Evolutionary conservation across 495 filamentous ascomycete species (phyloP).

Genomic region (Neurospora sp.): DNA sequence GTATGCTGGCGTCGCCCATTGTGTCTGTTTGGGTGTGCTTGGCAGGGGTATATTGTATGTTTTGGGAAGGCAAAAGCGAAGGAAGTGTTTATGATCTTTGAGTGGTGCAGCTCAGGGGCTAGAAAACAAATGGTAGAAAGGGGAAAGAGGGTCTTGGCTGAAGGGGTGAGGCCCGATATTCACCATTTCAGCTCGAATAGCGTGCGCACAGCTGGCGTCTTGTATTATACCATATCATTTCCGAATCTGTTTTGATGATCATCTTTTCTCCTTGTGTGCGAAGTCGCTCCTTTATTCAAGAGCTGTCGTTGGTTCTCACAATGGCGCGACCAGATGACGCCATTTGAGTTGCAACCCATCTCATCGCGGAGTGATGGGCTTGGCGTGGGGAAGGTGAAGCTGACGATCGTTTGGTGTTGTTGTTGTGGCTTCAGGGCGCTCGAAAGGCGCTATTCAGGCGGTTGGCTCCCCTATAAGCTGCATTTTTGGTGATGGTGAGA

Average conservation of each 20-base stretch:
- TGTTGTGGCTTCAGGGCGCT: background rate
- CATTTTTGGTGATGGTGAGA: background rate
- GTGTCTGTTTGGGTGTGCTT: background rate
- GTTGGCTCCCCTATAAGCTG: background rate
- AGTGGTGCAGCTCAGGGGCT: background rate
- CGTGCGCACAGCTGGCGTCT: background rate
- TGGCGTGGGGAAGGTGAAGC: constrained; percentile 13
- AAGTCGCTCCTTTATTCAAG: background rate
- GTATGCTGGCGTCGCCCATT: constrained; percentile 4
- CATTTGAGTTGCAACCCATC: background rate
- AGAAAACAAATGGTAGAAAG: background rate
- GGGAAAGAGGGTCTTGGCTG: background rate
- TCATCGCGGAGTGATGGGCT: constrained; percentile 3
- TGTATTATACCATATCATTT: background rate
- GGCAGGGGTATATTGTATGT: background rate
- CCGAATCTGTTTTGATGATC: background rate
- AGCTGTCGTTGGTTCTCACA: background rate
- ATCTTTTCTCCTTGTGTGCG: background rate
- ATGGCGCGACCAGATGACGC: background rate
- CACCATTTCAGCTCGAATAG: background rate
- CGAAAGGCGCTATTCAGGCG: background rate
- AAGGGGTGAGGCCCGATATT: background rate
- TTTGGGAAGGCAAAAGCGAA: background rate
- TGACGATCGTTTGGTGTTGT: background rate
- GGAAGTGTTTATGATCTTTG: background rate